phyloP scores from a whole-genome alignment of 257 asterid species.

The Mitragyna speciosa region DNA sequence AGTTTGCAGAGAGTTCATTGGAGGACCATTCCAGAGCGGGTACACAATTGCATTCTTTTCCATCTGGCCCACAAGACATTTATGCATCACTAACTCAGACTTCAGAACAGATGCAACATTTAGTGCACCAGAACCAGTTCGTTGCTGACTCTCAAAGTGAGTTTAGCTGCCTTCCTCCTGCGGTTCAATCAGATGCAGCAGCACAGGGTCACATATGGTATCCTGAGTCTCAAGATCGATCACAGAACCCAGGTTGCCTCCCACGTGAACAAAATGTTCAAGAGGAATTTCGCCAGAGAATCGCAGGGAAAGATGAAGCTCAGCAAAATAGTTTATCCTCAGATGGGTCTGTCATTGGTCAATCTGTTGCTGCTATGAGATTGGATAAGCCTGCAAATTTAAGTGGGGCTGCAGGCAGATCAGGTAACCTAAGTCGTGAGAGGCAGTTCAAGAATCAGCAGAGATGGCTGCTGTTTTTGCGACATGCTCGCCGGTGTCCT shows the following conservation, averaged over 20 bases:
- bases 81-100: constrained; percentile 46
- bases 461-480: constrained; percentile 81
- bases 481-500: constrained; percentile 87
- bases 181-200: constrained; percentile 47
- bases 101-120: constrained; percentile 62
- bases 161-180: constrained; percentile 48
- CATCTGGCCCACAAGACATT: constrained; percentile 45
- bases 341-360: constrained; percentile 60
- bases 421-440: constrained; percentile 53
- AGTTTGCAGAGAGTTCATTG: constrained; percentile 46
- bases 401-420: constrained; percentile 38
- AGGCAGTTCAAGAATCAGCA: constrained; percentile 61
- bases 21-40: constrained; percentile 59
- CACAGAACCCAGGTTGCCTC: constrained; percentile 47
- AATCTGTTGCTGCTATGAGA: constrained; percentile 43
- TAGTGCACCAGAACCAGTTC: constrained; percentile 53
- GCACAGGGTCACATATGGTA: constrained; percentile 55
- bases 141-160: constrained; percentile 52
- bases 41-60: constrained; percentile 45
- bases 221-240: constrained; percentile 59
- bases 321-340: constrained; percentile 66
- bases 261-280: constrained; percentile 45
- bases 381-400: constrained; percentile 46
- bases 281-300: constrained; percentile 57
- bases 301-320: constrained; percentile 60